Base-by-base conservation (phyloP, 306 rosid species). In the Vicia faba region DNA sequence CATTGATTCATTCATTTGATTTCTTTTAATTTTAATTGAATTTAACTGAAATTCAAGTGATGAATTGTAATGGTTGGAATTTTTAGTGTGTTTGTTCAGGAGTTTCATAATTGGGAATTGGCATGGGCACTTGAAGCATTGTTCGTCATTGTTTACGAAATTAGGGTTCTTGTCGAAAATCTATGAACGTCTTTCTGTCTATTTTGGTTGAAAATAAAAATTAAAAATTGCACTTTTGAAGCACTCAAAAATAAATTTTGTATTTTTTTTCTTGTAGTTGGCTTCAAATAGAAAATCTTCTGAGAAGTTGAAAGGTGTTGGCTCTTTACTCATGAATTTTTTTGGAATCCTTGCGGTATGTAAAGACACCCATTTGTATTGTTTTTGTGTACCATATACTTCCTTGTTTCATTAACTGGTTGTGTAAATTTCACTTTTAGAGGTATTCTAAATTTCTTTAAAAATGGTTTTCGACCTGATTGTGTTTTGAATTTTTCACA, bases 291-390 rank as follows among this genome's bases (percentile, higher is more conserved):
- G 97, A 57, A 90, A 85, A 74, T 83, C 95, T 11, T 96, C 97
- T 0, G 97, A 90, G 83, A 93, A 93, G 78, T 72, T 93, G 88
- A 90, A 93, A 69, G 99, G 90, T 18, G 97, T 96, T 39, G 99
- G 99, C 46, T 93, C 99, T 14, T 81, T 93, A 68, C 97, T 93
- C 4, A 93, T 93, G 99, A 93, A 90, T 86, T 89, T 86, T 29
- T 93, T 93, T 81, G 97, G 99, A 67, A 85, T 78, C 66, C 97
- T 93, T 71, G 99, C 96, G 59, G 99, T 93, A 85, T 69, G 91
- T 76, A 14, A 28, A 39, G 20, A 25, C 16, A 20, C 23, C 23
- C 23, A 6, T 12, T 23, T 64, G 57, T 56, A 60, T 53, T 61
- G 33, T 48, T 64, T 5, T 14, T 64, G 33, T 57, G 61, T 25